Evolutionary conservation across 768 basidiomycete species (phyloP).

Genomic region (Hericium alpestre): DNA sequence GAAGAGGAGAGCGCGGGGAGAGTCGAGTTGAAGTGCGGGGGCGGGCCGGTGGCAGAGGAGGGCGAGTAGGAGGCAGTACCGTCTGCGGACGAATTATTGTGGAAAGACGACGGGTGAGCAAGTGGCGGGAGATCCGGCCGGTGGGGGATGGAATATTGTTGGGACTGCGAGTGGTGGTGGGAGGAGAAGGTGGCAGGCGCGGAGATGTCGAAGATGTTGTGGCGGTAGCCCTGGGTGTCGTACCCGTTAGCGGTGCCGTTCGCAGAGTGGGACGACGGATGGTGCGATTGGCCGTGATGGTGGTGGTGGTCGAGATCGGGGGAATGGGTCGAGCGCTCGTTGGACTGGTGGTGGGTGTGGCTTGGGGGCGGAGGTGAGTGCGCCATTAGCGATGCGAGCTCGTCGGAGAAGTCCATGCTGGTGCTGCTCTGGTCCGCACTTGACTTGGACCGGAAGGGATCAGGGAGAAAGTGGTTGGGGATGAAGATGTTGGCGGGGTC

Average conservation of each 20-base stretch:
- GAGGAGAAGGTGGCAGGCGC: conserved; percentile 28
- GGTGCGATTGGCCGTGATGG: conserved; percentile 14
- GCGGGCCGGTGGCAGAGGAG: conserved; percentile 1
- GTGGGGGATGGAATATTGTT: conserved; percentile 20
- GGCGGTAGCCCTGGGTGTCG: conserved; percentile 16
- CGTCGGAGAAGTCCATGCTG: conserved; percentile 50
- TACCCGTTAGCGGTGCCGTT: neutral
- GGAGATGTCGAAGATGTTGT: conserved; percentile 58
- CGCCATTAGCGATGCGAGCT: conserved; percentile 52
- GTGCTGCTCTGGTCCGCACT: conserved; percentile 29
- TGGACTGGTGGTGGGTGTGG: conserved; percentile 21
- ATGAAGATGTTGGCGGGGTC: conserved; percentile 32
- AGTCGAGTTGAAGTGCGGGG: conserved; percentile 24
- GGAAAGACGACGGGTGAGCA: conserved; percentile 19
- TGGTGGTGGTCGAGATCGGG: conserved; percentile 14
- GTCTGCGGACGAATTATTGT: conserved; percentile 19
- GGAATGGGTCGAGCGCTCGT: conserved; percentile 34
- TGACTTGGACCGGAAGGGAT: conserved; percentile 31
- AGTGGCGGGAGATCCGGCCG: neutral
- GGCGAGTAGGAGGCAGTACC: neutral
- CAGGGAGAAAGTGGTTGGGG: conserved; percentile 36
- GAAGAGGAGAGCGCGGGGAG: conserved; percentile 24
- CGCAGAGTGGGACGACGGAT: conserved; percentile 26
- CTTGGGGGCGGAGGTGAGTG: conserved; percentile 16
- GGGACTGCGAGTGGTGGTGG: conserved; percentile 21